Evolutionary conservation across 306 rosid species (phyloP).

Genomic region (Trichosanthes cucumerina): DNA sequence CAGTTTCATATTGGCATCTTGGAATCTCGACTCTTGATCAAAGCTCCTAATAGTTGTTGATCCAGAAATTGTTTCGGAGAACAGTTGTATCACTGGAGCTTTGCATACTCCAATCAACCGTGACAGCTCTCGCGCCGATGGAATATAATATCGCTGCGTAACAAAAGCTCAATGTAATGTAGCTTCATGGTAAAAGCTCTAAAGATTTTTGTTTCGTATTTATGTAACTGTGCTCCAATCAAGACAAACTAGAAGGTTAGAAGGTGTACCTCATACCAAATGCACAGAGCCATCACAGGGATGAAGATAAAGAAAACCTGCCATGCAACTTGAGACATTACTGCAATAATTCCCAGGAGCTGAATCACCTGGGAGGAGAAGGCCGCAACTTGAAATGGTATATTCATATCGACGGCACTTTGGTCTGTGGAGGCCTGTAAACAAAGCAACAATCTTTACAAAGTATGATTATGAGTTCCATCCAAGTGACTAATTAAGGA

Average conservation of each 20-base stretch:
- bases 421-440: constrained; percentile 76
- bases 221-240: neutral
- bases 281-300: constrained; percentile 46
- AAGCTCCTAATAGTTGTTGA: constrained; percentile 69
- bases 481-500: neutral
- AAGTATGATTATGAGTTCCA: too few relatives aligned
- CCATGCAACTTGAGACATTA: constrained; percentile 83
- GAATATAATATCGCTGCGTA: constrained; percentile 57
- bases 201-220: neutral
- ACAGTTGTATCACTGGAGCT: constrained; percentile 85
- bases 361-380: constrained; percentile 44
- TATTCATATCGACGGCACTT: constrained; percentile 45
- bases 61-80: constrained; percentile 75
- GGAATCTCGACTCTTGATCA: constrained; percentile 58
- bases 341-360: constrained; percentile 61
- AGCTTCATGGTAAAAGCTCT: neutral
- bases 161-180: neutral
- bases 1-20: constrained; percentile 42
- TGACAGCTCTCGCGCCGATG: constrained; percentile 63
- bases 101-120: constrained; percentile 73
- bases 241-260: constrained; percentile 7
- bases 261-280: constrained; percentile 65
- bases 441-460: neutral
- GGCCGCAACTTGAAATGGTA: constrained; percentile 30
- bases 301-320: constrained; percentile 64